A percentile compares a stretch with the other conserved stretches of the same genome.
Conservation (phyloP, 805 yeast genomes). For the Yarrowia keelungensis region DNA sequence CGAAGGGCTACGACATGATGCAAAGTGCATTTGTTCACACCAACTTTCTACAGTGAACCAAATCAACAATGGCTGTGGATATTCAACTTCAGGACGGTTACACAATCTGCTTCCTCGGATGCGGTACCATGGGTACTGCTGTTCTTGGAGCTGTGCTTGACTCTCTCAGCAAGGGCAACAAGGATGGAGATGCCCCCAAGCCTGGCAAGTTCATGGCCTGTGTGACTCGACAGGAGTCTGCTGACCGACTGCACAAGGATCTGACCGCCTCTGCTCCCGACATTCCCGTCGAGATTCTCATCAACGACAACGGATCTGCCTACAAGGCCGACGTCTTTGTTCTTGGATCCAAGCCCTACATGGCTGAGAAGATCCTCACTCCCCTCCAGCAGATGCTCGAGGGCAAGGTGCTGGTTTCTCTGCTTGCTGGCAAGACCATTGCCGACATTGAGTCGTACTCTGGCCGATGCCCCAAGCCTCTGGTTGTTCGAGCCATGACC, state of each 20-base stretch:
- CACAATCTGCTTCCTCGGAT: slow-evolving; percentile 82
- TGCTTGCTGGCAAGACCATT: slow-evolving; percentile 93
- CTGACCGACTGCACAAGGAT: slow-evolving; percentile 56
- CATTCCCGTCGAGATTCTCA: slow-evolving; percentile 57
- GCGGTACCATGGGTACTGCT: slow-evolving; percentile 97
- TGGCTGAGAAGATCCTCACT: slow-evolving; percentile 67
- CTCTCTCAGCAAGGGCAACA: slow-evolving; percentile 48
- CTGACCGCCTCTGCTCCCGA: slow-evolving; percentile 33
- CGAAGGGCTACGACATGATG: background rate
- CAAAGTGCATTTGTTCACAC: background rate
- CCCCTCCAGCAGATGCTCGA: slow-evolving; percentile 56
- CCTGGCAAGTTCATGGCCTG: slow-evolving; percentile 83
- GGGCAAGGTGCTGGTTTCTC: slow-evolving; percentile 71
- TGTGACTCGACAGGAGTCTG: slow-evolving; percentile 64
- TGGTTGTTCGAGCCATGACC: slow-evolving; percentile 93
- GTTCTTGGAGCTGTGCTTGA: slow-evolving; percentile 79
- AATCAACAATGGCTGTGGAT: slow-evolving; percentile 22
- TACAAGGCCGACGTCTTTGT: slow-evolving; percentile 70
- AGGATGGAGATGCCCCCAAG: slow-evolving; percentile 50
- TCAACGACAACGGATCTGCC: slow-evolving; percentile 61
- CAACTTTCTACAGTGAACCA: slow-evolving; percentile 11
- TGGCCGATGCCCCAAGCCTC: slow-evolving; percentile 48
- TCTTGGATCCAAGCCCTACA: slow-evolving; percentile 88
- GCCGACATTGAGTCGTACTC: slow-evolving; percentile 56
- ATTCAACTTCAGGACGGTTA: slow-evolving; percentile 44